Base-by-base conservation (phyloP, 495 filamentous ascomycete genomes). In the Xylaria intraflava region DNA sequence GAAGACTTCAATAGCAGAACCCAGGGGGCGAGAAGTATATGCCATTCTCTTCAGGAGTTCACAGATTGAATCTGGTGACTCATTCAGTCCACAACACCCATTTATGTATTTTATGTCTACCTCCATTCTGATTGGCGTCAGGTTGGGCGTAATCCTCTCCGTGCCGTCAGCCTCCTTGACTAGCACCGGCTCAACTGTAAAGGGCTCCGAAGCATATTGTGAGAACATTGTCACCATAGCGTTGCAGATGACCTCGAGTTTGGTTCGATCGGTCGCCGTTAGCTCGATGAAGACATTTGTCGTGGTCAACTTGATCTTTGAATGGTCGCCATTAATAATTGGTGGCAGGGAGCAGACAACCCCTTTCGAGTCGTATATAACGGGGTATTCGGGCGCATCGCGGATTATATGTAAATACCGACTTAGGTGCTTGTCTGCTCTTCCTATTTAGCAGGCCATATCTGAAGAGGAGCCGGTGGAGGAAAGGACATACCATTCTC, bases 171-270 rank as follows among this genome's bases (percentile, higher is more conserved):
- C 94, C 9, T 86, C 81, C 51, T 91, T 76, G 56, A 99, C 87
- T 65, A 92, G 82, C 58, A 97, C 78, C 1, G 93, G 94, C 68
- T 99, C 93, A 53, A 96, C 83, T 33, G 89, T 92, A 82, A 95
- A 96, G 2, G 81, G 81, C 61, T 95, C 88, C 20, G 81, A 80
- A 59, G 86, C 87, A 72, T 99, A 96, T 65, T 87, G 78, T 39
- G 88, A 90, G 81, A 99, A 99, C 93, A 97, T 97, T 55, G 92
- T 80, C 36, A 95, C 89, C 68, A 99, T 84, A 60, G 95, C 91
- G 59, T 89, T 89, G 75, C 85, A 89, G 46, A 96, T 91, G 62
- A 97, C 89, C 61, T 96, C 92, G 14, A 96, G 81, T 74, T 99
- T 99, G 7, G 93, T 99, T 68, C 86, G 83, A 72, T 99, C 93